phyloP scores from a whole-genome alignment of 352 stramenopile species.

The Pythium aquatile region DNA sequence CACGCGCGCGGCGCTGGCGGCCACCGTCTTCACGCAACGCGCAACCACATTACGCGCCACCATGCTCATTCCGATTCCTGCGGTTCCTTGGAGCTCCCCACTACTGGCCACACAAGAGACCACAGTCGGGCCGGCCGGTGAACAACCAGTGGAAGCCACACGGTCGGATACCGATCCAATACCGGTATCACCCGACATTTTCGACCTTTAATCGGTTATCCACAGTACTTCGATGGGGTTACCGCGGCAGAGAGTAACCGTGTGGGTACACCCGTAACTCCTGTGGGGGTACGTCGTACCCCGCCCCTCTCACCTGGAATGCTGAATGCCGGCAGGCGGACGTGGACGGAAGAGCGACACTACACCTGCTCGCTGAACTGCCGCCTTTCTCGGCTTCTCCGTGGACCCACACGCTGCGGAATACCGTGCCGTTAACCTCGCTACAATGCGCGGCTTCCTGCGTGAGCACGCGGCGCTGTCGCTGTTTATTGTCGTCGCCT shows the following conservation, averaged over 20 bases:
- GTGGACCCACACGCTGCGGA: not conserved
- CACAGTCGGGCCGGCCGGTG: not conserved
- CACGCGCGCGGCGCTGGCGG: slow-evolving; percentile 5
- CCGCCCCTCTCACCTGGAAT: not conserved
- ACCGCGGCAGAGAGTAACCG: too few relatives aligned
- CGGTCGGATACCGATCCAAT: slow-evolving; percentile 1
- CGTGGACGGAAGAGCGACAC: not conserved
- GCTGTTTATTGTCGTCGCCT: slow-evolving; percentile 36
- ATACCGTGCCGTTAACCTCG: not conserved
- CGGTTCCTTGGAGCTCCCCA: slow-evolving; percentile 11
- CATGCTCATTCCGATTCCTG: slow-evolving; percentile 8
- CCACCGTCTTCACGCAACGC: slow-evolving; percentile 29
- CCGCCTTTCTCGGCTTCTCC: not conserved
- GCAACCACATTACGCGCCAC: slow-evolving; percentile 29
- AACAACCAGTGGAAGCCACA: slow-evolving; percentile 18
- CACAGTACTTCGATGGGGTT: too few relatives aligned
- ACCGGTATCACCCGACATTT: slow-evolving; percentile 6
- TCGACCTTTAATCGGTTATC: too few relatives aligned
- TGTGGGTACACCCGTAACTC: too few relatives aligned
- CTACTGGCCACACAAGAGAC: slow-evolving; percentile 27
- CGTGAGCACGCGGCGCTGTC: slow-evolving; percentile 42
- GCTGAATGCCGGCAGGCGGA: not conserved
- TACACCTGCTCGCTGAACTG: not conserved
- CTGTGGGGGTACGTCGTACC: not conserved
- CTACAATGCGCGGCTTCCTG: slow-evolving; percentile 20